phyloP scores from a whole-genome alignment of 257 asterid species.

The Orobanche coerulescens region DNA sequence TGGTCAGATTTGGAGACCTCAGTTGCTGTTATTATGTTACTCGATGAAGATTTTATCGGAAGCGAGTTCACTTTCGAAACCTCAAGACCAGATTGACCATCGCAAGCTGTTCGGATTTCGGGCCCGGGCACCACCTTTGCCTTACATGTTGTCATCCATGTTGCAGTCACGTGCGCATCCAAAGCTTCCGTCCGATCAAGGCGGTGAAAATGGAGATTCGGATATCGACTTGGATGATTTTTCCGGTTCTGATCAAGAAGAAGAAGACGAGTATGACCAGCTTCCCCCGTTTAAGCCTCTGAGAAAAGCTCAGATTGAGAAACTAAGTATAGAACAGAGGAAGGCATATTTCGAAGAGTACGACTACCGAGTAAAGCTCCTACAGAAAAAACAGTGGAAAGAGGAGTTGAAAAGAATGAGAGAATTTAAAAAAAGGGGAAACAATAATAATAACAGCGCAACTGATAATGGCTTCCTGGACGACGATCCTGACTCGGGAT shows the following conservation, averaged over 20 bases:
- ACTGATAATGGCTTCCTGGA: conserved; percentile 40
- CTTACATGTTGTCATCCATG: conserved; percentile 88
- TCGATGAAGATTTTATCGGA: conserved; percentile 83
- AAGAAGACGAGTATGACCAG: conserved; percentile 91
- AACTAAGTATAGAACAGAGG: conserved; percentile 68
- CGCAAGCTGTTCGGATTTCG: conserved; percentile 75
- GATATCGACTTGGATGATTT: conserved; percentile 85
- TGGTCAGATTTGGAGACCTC: conserved; percentile 93
- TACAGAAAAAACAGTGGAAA: conserved; percentile 85
- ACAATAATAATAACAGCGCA: conserved; percentile 22
- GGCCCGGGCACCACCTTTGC: conserved; percentile 83
- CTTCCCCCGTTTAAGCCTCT: conserved; percentile 97
- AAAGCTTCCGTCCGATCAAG: conserved; percentile 73
- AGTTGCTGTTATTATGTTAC: conserved; percentile 67
- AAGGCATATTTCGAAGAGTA: conserved; percentile 89
- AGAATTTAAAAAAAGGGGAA: conserved; percentile 58
- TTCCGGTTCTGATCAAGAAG: conserved; percentile 71
- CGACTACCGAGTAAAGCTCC: conserved; percentile 89
- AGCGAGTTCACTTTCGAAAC: conserved; percentile 60
- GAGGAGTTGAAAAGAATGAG: conserved; percentile 78
- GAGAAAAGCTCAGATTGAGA: conserved; percentile 57
- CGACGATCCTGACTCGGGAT: conserved; percentile 69
- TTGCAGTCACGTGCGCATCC: conserved; percentile 89
- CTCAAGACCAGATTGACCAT: conserved; percentile 72
- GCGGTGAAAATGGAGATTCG: conserved; percentile 69